phyloP scores from a whole-genome alignment of 1,139 yeast species.

The Meyerozyma guilliermondii region DNA sequence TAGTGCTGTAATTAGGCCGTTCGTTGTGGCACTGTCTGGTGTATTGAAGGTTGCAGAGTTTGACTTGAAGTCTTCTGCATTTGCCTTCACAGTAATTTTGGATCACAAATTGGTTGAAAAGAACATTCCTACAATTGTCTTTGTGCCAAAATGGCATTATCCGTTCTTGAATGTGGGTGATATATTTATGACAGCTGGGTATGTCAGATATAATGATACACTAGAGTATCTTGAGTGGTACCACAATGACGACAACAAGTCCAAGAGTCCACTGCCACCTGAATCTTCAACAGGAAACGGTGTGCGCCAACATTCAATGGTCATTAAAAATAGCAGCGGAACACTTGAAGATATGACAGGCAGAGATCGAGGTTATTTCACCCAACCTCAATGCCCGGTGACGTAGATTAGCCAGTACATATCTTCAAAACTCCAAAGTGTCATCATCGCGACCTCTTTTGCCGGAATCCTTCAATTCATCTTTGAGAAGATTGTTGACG shows the following conservation, averaged over 20 bases:
- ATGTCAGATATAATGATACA: constrained; percentile 43
- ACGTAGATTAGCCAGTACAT: constrained; percentile 8
- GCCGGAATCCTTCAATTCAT: constrained; percentile 39
- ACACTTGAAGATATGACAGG: constrained; percentile 21
- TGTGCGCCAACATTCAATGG: constrained; percentile 24
- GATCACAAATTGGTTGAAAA: constrained; percentile 9
- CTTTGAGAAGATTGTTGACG: constrained; percentile 53
- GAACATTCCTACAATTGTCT: constrained; percentile 50
- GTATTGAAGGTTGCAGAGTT: constrained; percentile 46
- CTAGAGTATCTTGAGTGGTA: constrained; percentile 66
- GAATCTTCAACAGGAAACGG: constrained; percentile 3
- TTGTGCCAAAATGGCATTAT: constrained; percentile 69
- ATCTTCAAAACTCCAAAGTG: constrained; percentile 21
- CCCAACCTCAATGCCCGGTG: constrained; percentile 17
- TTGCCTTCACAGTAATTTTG: constrained; percentile 40
- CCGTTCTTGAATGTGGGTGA: constrained; percentile 40
- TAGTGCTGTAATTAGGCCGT: constrained; percentile 71
- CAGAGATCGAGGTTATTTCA: constrained; percentile 11
- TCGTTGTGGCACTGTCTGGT: constrained; percentile 58
- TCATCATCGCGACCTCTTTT: constrained; percentile 45
- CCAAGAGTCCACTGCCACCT: constrained; percentile 7
- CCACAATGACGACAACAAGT: constrained; percentile 32
- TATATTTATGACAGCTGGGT: constrained; percentile 50
- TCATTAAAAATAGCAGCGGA: constrained; percentile 37
- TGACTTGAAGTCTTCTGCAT: constrained; percentile 43